Evolutionary conservation across 257 asterid species (phyloP).

Genomic region (Gynochthodes officinalis): DNA sequence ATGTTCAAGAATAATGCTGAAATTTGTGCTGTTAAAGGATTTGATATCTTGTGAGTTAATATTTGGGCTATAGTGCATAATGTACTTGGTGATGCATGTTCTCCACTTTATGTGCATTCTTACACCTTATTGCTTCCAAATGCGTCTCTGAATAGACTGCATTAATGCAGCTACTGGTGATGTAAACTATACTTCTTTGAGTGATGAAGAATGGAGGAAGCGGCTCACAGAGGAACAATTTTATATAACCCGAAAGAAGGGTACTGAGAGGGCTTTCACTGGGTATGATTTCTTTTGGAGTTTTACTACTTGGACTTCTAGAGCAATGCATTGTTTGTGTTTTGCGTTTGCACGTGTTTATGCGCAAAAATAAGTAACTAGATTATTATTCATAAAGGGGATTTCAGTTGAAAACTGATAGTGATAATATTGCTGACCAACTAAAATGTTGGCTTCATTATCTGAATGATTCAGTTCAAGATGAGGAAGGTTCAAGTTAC

Average conservation of each 20-base stretch:
- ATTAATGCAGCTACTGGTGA: constrained; percentile 41
- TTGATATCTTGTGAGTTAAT: not conserved
- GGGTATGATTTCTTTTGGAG: constrained; percentile 47
- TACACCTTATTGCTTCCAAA: not conserved
- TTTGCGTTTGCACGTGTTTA: not conserved
- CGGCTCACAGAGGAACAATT: constrained; percentile 59
- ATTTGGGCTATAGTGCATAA: not conserved
- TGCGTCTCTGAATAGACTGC: not conserved
- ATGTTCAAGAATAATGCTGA: no score
- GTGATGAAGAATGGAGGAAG: constrained; percentile 77
- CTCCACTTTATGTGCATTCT: not conserved
- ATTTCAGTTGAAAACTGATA: not conserved
- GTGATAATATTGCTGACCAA: not conserved
- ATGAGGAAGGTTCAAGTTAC: not conserved
- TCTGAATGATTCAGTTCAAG: not conserved
- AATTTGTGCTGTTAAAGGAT: no score
- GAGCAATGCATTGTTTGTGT: not conserved
- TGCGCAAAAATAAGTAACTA: not conserved
- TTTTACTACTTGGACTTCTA: not conserved
- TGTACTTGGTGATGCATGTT: not conserved
- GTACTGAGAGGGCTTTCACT: constrained; percentile 95
- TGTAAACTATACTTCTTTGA: constrained; percentile 38
- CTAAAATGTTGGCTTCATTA: not conserved
- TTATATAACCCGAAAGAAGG: constrained; percentile 76
- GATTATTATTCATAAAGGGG: no score